Evolutionary conservation across 164 flowering plant genomes (phyloP).

Genomic region (Stephania cephalantha): DNA sequence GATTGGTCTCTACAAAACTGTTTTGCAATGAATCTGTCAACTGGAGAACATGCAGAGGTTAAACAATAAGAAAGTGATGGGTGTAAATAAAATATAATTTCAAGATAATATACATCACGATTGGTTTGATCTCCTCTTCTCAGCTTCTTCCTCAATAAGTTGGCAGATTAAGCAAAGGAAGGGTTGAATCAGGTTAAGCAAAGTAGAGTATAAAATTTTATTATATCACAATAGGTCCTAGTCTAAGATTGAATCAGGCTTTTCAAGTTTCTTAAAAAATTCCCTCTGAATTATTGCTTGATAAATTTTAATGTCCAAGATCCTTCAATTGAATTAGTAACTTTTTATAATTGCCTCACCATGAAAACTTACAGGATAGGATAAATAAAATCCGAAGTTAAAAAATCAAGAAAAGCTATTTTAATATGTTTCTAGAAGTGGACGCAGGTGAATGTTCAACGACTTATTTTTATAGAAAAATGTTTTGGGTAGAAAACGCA

Average conservation of each 20-base stretch:
- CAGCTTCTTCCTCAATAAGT: neutral
- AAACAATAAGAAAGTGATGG: neutral
- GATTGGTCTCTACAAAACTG: slow-evolving; percentile 87
- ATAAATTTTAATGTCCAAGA: neutral
- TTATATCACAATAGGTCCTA: neutral
- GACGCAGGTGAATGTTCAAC: neutral
- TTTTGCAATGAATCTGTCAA: slow-evolving; percentile 50
- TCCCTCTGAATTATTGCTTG: neutral
- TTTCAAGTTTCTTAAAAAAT: neutral
- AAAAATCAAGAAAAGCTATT: neutral
- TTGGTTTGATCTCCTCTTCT: too few relatives aligned
- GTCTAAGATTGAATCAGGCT: neutral
- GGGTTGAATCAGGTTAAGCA: neutral
- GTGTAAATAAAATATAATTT: neutral
- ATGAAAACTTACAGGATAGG: neutral
- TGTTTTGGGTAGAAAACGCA: neutral
- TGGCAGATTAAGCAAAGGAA: neutral
- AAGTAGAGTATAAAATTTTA: neutral
- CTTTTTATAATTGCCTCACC: neutral
- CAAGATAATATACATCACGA: neutral
- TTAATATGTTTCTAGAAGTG: neutral
- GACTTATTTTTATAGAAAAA: neutral
- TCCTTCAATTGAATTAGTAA: neutral
- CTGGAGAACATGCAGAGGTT: slow-evolving; percentile 32
- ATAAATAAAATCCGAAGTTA: neutral